A percentile compares a stretch with the other conserved stretches of the same genome.
phyloP scores from a whole-genome alignment of 2,329 filamentous ascomycete species.

The Diaporthe sp. region DNA sequence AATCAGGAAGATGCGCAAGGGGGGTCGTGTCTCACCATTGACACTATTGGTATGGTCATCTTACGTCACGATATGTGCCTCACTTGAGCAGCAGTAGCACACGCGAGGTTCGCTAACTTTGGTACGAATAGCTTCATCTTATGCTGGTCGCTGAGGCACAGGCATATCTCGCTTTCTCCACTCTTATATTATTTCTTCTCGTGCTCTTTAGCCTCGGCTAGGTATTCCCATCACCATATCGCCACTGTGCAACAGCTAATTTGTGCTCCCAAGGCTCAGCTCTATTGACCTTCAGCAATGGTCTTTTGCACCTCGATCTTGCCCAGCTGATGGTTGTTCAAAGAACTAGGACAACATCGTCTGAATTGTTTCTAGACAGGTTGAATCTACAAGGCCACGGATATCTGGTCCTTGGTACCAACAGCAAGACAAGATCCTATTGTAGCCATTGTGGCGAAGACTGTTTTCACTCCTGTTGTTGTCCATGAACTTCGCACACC shows the following conservation, averaged over 20 bases:
- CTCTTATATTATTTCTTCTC: background rate
- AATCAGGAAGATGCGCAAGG: background rate
- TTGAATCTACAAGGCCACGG: background rate
- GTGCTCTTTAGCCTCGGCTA: background rate
- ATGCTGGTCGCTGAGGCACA: background rate
- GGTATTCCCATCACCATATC: background rate
- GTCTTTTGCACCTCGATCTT: background rate
- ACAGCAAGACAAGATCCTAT: background rate
- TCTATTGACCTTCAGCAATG: background rate
- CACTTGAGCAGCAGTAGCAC: no score
- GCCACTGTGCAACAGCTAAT: background rate
- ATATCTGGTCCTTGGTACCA: background rate
- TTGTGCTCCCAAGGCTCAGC: background rate
- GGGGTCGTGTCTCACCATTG: background rate
- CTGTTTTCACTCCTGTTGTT: background rate
- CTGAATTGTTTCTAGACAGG: background rate
- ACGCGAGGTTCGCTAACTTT: background rate
- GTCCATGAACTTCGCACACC: background rate
- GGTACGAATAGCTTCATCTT: background rate
- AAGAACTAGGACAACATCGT: background rate
- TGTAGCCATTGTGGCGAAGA: no score
- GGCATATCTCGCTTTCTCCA: background rate
- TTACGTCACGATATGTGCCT: background rate
- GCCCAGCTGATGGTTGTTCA: background rate
- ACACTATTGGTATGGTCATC: background rate